These are phyloP conservation scores for Entomortierella lignicola DNA, from an alignment of 192 early-diverging fungal genomes.

Conservation along the genomic window DNA sequence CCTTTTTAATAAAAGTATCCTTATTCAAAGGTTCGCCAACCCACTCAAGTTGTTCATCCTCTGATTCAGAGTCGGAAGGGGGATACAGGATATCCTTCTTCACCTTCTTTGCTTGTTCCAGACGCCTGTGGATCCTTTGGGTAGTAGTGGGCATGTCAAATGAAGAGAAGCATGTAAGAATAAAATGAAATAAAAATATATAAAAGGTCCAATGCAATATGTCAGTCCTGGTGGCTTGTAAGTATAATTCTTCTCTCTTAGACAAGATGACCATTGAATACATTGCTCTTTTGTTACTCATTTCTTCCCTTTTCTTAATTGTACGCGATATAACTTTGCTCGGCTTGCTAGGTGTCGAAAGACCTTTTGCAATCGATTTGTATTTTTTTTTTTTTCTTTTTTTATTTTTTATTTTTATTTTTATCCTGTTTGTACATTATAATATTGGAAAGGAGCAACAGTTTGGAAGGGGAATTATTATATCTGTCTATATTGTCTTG, in stretches of 20 bases:
- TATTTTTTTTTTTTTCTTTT: not conserved
- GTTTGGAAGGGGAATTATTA: not conserved
- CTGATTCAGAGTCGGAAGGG: constrained; percentile 30
- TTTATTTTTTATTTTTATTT: not conserved
- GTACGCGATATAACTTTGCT: no score
- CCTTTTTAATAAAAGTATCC: constrained; percentile 16
- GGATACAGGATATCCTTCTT: constrained; percentile 16
- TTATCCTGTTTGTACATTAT: not conserved
- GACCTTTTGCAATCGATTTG: not conserved
- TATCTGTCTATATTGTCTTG: not conserved
- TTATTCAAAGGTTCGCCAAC: constrained; percentile 45
- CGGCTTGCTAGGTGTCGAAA: not conserved
- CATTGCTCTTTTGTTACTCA: no score
- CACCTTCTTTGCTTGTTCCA: constrained; percentile 21
- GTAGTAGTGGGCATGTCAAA: constrained; percentile 20
- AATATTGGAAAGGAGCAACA: not conserved
- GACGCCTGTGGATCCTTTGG: constrained; percentile 25
- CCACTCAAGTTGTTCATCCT: constrained; percentile 30
- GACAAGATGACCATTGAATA: no score
- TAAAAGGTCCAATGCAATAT: no score
- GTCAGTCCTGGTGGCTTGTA: no score
- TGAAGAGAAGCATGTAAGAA: not conserved
- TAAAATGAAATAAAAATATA: no score
- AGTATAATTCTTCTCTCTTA: no score
- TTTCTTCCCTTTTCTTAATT: no score